These are phyloP conservation scores for Alternaria infectoria DNA, from an alignment of 2,329 filamentous ascomycete species.

Conservation along the genomic window DNA sequence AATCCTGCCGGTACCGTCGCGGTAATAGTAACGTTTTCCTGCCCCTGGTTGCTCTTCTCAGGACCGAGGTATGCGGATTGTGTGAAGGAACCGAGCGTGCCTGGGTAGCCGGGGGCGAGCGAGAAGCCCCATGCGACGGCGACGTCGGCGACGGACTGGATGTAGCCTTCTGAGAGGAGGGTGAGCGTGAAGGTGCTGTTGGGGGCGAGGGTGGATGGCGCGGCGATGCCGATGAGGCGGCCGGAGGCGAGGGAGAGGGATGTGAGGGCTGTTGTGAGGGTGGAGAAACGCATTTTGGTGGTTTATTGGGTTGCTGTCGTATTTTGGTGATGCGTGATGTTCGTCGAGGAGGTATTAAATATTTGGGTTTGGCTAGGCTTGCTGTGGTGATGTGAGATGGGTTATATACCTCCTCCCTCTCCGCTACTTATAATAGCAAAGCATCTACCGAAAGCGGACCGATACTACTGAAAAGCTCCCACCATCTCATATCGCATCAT, in stretches of 20 bases:
- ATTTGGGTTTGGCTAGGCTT: neutral
- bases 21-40: constrained; percentile 30
- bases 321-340: neutral
- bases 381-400: neutral
- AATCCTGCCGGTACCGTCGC: constrained; percentile 21
- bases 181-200: constrained; percentile 48
- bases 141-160: constrained; percentile 55
- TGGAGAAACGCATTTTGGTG: constrained; percentile 25
- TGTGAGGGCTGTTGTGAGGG: constrained; percentile 20
- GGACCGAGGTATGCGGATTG: constrained; percentile 48
- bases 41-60: constrained; percentile 25
- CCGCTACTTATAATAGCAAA: neutral
- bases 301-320: neutral
- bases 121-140: constrained; percentile 53
- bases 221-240: constrained; percentile 53
- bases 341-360: neutral
- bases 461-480: neutral
- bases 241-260: constrained; percentile 38
- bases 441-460: neutral
- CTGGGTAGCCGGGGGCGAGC: constrained; percentile 24
- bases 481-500: neutral
- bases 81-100: constrained; percentile 39
- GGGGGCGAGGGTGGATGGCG: constrained; percentile 51
- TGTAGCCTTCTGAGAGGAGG: constrained; percentile 53
- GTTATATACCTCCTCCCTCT: neutral